A percentile compares a stretch with the other conserved stretches of the same genome.
These are phyloP conservation scores for Byssochlamys sp. DNA, from an alignment of 2,329 filamentous ascomycete genomes.

Conservation along the genomic window DNA sequence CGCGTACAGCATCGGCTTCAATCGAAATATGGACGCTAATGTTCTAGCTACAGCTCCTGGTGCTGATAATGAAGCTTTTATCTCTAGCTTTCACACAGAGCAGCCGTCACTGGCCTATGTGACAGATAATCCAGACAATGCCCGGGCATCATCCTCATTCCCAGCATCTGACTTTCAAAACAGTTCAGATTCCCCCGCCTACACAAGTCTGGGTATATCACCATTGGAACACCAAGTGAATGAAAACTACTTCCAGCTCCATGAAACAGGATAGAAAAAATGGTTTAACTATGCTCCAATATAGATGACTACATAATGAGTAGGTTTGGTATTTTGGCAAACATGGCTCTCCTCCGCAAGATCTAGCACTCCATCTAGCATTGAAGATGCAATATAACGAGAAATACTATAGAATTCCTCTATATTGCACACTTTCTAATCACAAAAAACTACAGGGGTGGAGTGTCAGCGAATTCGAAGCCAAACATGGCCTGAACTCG, in stretches of 20 bases:
- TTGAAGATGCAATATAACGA: too few species aligned
- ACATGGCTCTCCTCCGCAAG: too few species aligned
- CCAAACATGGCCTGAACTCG: slow-evolving; percentile 10
- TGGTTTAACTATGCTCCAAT: not conserved
- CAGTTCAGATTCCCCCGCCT: not conserved
- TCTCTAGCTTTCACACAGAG: not conserved
- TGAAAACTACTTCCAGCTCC: not conserved
- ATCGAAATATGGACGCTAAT: not conserved
- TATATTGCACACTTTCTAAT: not conserved
- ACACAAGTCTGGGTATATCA: not conserved
- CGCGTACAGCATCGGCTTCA: not conserved
- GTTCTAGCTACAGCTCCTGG: not conserved
- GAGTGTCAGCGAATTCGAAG: slow-evolving; percentile 11
- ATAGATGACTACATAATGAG: too few species aligned
- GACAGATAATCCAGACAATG: not conserved
- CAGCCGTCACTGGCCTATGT: not conserved
- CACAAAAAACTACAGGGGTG: slow-evolving; percentile 1
- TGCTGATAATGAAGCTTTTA: not conserved
- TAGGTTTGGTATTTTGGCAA: too few species aligned
- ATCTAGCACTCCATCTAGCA: too few species aligned
- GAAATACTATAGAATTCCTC: too few species aligned
- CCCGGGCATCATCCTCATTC: too few species aligned
- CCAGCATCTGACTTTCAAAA: not conserved
- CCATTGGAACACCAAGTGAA: not conserved
- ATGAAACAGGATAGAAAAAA: not conserved